phyloP scores from a whole-genome alignment of 2,329 filamentous ascomycete genomes.

The Neocatenulostroma microsporum region DNA sequence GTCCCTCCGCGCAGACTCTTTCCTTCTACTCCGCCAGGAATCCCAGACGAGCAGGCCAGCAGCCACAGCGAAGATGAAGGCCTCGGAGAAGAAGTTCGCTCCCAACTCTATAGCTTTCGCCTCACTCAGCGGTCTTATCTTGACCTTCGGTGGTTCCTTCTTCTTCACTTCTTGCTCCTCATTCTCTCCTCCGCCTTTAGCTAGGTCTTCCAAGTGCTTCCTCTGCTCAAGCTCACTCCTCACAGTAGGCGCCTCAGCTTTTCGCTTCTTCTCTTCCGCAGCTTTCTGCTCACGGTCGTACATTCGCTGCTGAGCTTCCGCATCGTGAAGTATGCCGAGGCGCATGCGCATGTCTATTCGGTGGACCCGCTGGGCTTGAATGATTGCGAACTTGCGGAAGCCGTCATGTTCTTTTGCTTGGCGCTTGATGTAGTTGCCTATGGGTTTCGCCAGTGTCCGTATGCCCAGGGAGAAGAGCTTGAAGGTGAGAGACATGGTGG shows the following conservation, averaged over 20 bases:
- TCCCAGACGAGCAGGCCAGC: constrained; percentile 57
- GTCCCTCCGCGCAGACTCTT: constrained; percentile 52
- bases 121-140: constrained; percentile 57
- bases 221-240: constrained; percentile 54
- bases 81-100: constrained; percentile 60
- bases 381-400: constrained; percentile 55
- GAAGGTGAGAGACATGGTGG: constrained; percentile 59
- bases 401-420: constrained; percentile 62
- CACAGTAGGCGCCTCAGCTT: constrained; percentile 48
- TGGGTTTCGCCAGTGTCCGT: constrained; percentile 59
- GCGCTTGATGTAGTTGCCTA: constrained; percentile 59
- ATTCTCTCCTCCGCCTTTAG: constrained; percentile 29
- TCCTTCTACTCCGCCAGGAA: constrained; percentile 52
- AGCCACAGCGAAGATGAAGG: constrained; percentile 59
- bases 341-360: constrained; percentile 61
- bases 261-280: constrained; percentile 47
- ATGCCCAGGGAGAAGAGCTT: constrained; percentile 59
- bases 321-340: constrained; percentile 57
- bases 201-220: constrained; percentile 51
- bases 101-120: constrained; percentile 61
- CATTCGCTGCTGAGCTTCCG: constrained; percentile 46
- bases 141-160: constrained; percentile 32
- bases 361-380: constrained; percentile 57
- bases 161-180: constrained; percentile 29
- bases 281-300: constrained; percentile 48